Conservation (phyloP, 768 basidiomycete species). For the Sporobolomyces phaffii region DNA sequence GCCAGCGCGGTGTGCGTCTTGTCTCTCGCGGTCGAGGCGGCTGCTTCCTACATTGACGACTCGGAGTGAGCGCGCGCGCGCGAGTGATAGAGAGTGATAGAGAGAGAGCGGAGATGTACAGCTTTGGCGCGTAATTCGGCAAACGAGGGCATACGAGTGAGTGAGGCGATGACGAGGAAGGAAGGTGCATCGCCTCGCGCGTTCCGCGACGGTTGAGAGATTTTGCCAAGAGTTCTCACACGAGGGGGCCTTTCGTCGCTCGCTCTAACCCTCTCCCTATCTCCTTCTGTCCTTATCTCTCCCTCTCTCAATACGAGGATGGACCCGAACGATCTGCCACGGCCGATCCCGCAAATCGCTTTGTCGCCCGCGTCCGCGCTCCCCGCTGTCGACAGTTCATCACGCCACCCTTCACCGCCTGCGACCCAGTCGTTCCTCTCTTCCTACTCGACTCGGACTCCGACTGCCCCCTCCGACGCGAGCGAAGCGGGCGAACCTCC, state of each 20-base stretch:
- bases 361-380: too few relatives aligned
- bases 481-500: too few relatives aligned
- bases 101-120: not conserved
- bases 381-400: too few relatives aligned
- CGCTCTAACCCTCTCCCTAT: not conserved
- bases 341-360: too few relatives aligned
- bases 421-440: too few relatives aligned
- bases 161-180: not conserved
- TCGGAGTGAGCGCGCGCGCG: not conserved
- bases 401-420: too few relatives aligned
- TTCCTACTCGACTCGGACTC: not conserved
- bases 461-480: too few relatives aligned
- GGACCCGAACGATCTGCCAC: too few relatives aligned
- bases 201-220: not conserved
- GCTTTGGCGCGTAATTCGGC: slow-evolving; percentile 12
- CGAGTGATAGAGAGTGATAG: not conserved
- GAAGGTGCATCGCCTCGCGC: not conserved
- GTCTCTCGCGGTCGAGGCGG: not conserved
- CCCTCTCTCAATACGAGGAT: not conserved
- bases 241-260: not conserved
- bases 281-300: not conserved
- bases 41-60: slow-evolving; percentile 1
- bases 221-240: not conserved
- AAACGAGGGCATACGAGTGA: not conserved
- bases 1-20: too few relatives aligned